Evolutionary conservation across 441 rosid species (phyloP), one percentile per base, ranked within the genome.

Genomic region (Mallotus japonicus): DNA sequence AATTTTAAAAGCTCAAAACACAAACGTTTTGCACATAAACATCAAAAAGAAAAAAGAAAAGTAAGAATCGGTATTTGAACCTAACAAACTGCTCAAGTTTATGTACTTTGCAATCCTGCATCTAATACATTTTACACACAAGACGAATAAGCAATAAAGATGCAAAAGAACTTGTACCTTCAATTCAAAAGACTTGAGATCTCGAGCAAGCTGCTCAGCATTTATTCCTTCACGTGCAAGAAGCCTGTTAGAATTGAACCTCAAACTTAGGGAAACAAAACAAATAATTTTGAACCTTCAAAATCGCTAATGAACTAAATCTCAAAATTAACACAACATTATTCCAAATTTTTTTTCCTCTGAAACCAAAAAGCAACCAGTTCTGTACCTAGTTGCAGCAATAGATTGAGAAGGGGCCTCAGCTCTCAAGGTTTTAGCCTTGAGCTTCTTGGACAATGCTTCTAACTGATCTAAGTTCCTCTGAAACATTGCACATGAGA

Each of bases 191-290:
- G 99, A 92, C 74, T 91, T 95, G 2, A 95, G 87, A 86, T 92
- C 96, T 28, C 97, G 90, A 34, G 99, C 93, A 73, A 95, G 93
- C 79, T 92, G 99, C 77, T 95, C 99, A 0, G 97, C 97, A 72
- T 95, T 95, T 80, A 95, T 88, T 80, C 99, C 99, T 80, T 95
- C 98, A 40, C 98, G 91, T 37, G 97, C 99, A 84, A 92, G 98
- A 80, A 95, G 83, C 86, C 98, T 95, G 75, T 42, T 74, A 74
- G 14, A 1, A 16, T 13, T 47, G 6, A 53, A 15, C 40, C 40
- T 37, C 40, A 37, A 37, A 37, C 5, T 37, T 37, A 37, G 40
- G 6, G 40, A 37, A 37, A 37, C 40, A 37, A 37, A 37, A 37
- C 40, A 37, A 37, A 37, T 37, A 37, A 37, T 44, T 44, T 44